These are phyloP conservation scores for Wickerhamomyces bovis DNA, from an alignment of 805 yeast genomes.

Conservation along the genomic window DNA sequence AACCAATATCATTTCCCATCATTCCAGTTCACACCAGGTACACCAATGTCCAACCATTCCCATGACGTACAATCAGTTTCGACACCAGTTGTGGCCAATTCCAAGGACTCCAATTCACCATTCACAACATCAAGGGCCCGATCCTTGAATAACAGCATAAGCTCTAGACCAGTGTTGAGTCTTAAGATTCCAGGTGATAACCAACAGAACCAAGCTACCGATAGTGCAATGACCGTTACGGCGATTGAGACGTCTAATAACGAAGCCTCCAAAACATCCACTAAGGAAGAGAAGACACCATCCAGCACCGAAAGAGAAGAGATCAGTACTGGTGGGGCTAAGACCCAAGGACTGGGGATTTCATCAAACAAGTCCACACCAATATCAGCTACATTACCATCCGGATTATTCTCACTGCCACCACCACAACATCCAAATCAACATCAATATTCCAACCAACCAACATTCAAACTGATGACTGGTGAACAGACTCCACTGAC, in stretches of 20 bases:
- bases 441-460: constrained; percentile 5
- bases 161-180: constrained; percentile 21
- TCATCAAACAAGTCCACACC: constrained; percentile 11
- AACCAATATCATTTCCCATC: constrained; percentile 5
- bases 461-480: constrained; percentile 20
- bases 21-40: constrained; percentile 10
- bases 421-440: constrained; percentile 22
- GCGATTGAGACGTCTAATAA: constrained; percentile 11
- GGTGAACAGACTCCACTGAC: constrained; percentile 68
- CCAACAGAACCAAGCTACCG: constrained; percentile 1
- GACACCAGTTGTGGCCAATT: constrained; percentile 6
- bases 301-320: constrained; percentile 8
- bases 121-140: constrained; percentile 17
- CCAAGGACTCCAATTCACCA: constrained; percentile 1
- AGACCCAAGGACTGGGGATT: constrained; percentile 13
- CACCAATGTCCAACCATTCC: constrained; percentile 8
- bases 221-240: constrained; percentile 14
- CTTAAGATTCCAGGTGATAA: constrained; percentile 22
- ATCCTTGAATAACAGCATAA: constrained; percentile 18
- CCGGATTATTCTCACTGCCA: constrained; percentile 26
- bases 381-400: constrained; percentile 21
- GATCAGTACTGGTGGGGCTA: constrained; percentile 6
- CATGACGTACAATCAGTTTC: constrained; percentile 3
- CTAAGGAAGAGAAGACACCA: constrained; percentile 11
- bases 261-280: not conserved